Evolutionary conservation across 768 basidiomycete species (phyloP).

Genomic region (Sistotremastrum niveocremeum): DNA sequence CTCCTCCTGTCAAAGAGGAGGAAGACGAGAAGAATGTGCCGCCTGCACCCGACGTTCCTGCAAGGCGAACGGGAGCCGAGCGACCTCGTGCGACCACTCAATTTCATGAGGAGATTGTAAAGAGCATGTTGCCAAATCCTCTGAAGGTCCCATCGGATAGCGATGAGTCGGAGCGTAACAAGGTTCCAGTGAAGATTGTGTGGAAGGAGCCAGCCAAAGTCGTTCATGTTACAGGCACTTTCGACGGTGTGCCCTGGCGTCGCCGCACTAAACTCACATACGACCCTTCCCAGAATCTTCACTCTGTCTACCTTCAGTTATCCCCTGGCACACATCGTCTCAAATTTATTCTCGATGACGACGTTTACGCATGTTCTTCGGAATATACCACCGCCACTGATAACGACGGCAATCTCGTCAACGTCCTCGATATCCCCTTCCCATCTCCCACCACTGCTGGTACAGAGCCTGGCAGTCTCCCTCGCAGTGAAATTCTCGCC

Average conservation of each 20-base stretch:
- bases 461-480: slow-evolving; percentile 21
- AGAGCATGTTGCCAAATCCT: background rate
- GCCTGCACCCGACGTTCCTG: too few relatives aligned
- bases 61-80: too few relatives aligned
- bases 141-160: background rate
- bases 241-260: slow-evolving; percentile 6
- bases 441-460: slow-evolving; percentile 14
- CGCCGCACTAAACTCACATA: background rate
- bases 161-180: background rate
- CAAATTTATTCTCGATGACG: slow-evolving; percentile 87
- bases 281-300: slow-evolving; percentile 12
- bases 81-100: too few relatives aligned
- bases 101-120: too few relatives aligned
- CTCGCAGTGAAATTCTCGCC: background rate
- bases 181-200: background rate
- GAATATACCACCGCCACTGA: slow-evolving; percentile 83
- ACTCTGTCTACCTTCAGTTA: slow-evolving; percentile 34
- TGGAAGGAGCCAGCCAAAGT: slow-evolving; percentile 11
- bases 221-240: slow-evolving; percentile 9
- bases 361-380: slow-evolving; percentile 60
- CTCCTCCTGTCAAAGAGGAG: too few relatives aligned
- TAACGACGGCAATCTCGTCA: slow-evolving; percentile 87
- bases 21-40: too few relatives aligned
- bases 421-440: slow-evolving; percentile 68
- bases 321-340: slow-evolving; percentile 87